Percentiles rank a stretch among this genome's conserved stretches.
Evolutionary conservation across 23 red algal genomes (phyloP).

Genomic region (Pyropia haitanensis): DNA sequence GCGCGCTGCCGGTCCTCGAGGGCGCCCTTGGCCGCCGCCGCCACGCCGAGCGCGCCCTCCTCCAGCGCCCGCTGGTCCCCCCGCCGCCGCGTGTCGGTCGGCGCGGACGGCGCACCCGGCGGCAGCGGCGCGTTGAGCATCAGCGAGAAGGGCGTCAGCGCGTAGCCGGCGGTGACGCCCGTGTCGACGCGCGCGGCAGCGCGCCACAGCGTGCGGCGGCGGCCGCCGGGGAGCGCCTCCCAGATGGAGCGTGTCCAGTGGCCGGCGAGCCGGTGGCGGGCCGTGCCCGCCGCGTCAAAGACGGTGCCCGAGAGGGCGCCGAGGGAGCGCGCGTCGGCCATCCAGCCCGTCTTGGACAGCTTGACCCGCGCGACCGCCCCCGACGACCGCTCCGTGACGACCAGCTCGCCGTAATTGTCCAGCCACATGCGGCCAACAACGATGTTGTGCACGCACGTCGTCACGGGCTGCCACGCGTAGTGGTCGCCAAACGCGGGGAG

Average conservation of each 20-base stretch:
- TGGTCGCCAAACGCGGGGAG: conserved; percentile 71
- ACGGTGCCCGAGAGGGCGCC: conserved; percentile 20
- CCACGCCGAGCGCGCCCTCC: conserved; percentile 16
- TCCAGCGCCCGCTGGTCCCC: conserved; percentile 65
- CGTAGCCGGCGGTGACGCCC: conserved; percentile 5
- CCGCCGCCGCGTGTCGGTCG: conserved; percentile 47
- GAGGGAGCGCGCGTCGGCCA: conserved; percentile 22
- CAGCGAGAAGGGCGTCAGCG: conserved; percentile 24
- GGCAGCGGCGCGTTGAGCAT: conserved; percentile 39
- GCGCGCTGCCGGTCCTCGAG: conserved; percentile 42
- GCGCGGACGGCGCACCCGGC: not conserved
- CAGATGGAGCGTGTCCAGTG: conserved; percentile 34
- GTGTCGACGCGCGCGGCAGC: conserved; percentile 9
- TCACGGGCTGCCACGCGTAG: conserved; percentile 66
- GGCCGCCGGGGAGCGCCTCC: conserved; percentile 22
- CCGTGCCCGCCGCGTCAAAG: conserved; percentile 2
- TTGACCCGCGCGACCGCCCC: conserved; percentile 11
- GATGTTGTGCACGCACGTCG: conserved; percentile 91
- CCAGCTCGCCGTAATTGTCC: conserved; percentile 77
- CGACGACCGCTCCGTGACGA: conserved; percentile 45
- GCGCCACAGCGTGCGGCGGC: conserved; percentile 32
- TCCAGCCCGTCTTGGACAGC: conserved; percentile 13
- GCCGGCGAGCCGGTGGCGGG: conserved; percentile 6
- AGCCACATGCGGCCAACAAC: conserved; percentile 84
- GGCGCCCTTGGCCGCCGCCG: conserved; percentile 36